These are phyloP conservation scores for Phytophthora pisi DNA, from an alignment of 352 stramenopile genomes.

Conservation along the genomic window DNA sequence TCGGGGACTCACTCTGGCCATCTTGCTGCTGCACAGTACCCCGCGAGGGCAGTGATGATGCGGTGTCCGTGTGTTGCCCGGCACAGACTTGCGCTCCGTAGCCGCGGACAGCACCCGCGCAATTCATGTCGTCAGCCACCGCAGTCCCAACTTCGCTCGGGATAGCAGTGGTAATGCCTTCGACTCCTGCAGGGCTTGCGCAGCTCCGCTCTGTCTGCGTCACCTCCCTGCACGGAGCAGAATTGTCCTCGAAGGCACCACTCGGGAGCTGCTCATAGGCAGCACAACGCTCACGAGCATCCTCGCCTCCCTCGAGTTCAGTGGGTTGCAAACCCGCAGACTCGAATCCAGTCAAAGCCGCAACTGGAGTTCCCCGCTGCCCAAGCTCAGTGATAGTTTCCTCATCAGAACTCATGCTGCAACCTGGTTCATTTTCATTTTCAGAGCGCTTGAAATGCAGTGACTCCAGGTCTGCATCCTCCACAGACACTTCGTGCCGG, in stretches of 20 bases:
- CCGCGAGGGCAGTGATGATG: not conserved
- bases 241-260: not conserved
- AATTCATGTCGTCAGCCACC: not conserved
- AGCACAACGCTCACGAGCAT: not conserved
- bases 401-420: not conserved
- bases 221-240: not conserved
- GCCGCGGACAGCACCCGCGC: not conserved
- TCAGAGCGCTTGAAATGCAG: not conserved
- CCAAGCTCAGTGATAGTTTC: not conserved
- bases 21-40: not conserved
- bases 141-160: not conserved
- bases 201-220: not conserved
- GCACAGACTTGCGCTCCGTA: not conserved
- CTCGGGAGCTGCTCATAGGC: not conserved
- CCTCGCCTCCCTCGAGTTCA: not conserved
- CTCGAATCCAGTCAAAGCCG: not conserved
- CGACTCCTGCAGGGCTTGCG: not conserved
- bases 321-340: not conserved
- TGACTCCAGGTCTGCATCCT: not conserved
- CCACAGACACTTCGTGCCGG: not conserved
- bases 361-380: not conserved
- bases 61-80: not conserved
- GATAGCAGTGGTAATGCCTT: not conserved
- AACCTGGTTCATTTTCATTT: not conserved
- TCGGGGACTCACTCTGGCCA: not conserved